These are phyloP conservation scores for Fomitopsis palustris DNA, from an alignment of 1,284 basidiomycete species.

Conservation along the genomic window DNA sequence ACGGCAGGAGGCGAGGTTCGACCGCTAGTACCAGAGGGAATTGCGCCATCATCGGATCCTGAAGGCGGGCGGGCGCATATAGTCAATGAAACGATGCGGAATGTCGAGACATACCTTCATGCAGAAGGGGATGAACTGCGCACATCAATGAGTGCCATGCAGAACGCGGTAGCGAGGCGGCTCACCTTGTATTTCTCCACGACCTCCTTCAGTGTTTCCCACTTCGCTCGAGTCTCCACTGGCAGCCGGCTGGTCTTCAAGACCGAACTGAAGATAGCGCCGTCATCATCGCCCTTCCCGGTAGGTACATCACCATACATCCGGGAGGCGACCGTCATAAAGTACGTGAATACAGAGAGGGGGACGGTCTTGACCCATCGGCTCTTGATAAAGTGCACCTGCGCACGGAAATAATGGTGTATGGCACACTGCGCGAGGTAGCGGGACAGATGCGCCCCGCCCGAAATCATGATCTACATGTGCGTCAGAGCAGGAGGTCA, in stretches of 20 bases:
- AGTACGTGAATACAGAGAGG: constrained; percentile 56
- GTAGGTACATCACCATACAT: constrained; percentile 62
- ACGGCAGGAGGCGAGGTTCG: constrained; percentile 69
- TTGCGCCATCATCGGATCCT: constrained; percentile 75
- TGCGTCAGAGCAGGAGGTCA: constrained; percentile 12
- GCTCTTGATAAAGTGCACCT: constrained; percentile 68
- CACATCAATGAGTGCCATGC: constrained; percentile 11
- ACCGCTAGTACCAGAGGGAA: constrained; percentile 71
- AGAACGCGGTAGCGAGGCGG: constrained; percentile 9
- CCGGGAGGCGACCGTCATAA: constrained; percentile 53
- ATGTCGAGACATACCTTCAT: constrained; percentile 44
- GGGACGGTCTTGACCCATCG: constrained; percentile 65
- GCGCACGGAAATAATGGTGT: constrained; percentile 70
- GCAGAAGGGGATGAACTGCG: constrained; percentile 72
- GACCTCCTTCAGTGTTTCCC: constrained; percentile 61
- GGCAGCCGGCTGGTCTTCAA: constrained; percentile 65
- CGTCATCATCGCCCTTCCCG: constrained; percentile 71
- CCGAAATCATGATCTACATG: constrained; percentile 61
- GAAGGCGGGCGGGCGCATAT: constrained; percentile 13
- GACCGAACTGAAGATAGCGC: constrained; percentile 56
- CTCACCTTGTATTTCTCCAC: constrained; percentile 66
- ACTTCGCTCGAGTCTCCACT: constrained; percentile 49
- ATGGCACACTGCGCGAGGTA: constrained; percentile 73
- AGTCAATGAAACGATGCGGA: not conserved
- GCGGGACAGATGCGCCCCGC: constrained; percentile 71